Evolutionary conservation across 768 basidiomycete genomes (phyloP), one percentile per base, ranked within the genome.

Genomic region (Chiua virens): DNA sequence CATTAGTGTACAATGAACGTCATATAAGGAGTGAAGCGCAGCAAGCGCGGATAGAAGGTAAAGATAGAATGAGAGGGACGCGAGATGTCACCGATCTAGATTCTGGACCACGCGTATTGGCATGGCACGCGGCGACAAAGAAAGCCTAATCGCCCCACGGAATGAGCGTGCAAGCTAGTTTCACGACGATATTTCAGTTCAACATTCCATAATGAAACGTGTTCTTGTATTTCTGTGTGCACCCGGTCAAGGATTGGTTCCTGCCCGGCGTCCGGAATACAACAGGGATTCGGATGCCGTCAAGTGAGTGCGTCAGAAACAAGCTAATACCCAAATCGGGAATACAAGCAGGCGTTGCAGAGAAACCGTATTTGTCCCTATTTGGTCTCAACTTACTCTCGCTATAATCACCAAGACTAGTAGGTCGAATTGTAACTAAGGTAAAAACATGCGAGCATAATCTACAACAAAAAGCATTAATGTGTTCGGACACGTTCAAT

Each of bases 271-370:
- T 37, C 30, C 20, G 25, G 45, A 35, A 44, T 49, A 53, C 49
- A 61, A 61, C 39, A 22, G 14, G 17, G 34, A 34, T 34, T 34
- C 8, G 30, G 34, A 37, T 9, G 18, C 25, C 7, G n/a, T 21
- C n/a, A 20, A 34, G 34, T 34, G 11, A 30, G 5, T 30, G 30
- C 30, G 11, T 30, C 30, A 30, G 11, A 22, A 18, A 68, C 64
- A 68, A 66, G 39, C 39, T 44, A 11, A 64, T 55, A 47, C 4
- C 65, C 57, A 69, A 68, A 69, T 64, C 25, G 14, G 64, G 65
- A 66, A 56, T 54, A 69, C 59, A 67, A 69, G 49, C 53, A 15
- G 49, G 40, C 45, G 62, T 53, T 42, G 35, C 47, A 36, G 14
- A 23, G 41, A 41, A 32, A 46, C n/a, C n/a, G n/a, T 44, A 20